Evolutionary conservation across 2,329 filamentous ascomycete species (phyloP).

Genomic region (Zasmidium cellare): DNA sequence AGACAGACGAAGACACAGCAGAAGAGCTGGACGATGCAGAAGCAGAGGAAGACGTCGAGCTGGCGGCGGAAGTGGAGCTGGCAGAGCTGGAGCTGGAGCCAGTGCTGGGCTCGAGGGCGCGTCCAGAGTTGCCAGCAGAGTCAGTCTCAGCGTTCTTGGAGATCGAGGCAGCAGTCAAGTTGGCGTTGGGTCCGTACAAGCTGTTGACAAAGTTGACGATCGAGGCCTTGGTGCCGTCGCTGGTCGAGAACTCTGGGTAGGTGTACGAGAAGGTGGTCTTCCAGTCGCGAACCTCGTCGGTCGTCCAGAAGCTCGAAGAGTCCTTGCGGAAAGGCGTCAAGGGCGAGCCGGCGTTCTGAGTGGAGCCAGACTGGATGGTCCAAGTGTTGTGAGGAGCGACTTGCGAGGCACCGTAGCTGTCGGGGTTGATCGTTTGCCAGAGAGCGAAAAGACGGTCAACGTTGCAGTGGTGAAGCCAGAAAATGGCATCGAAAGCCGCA

Average conservation of each 20-base stretch:
- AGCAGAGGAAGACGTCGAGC: slow-evolving; percentile 1
- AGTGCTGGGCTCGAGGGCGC: not conserved
- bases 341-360: slow-evolving; percentile 33
- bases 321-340: slow-evolving; percentile 62
- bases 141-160: slow-evolving; percentile 12
- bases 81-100: not conserved
- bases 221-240: slow-evolving; percentile 47
- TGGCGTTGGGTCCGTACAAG: slow-evolving; percentile 53
- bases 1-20: not conserved
- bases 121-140: not conserved
- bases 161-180: slow-evolving; percentile 11
- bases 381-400: slow-evolving; percentile 59
- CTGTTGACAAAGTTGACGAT: slow-evolving; percentile 52
- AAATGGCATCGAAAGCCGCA: slow-evolving; percentile 73
- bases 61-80: too few relatives aligned
- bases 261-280: slow-evolving; percentile 69
- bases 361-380: slow-evolving; percentile 56
- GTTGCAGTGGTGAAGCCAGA: slow-evolving; percentile 74
- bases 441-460: slow-evolving; percentile 74
- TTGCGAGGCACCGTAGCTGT: slow-evolving; percentile 64
- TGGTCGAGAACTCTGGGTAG: slow-evolving; percentile 64
- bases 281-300: slow-evolving; percentile 63
- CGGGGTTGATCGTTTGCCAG: slow-evolving; percentile 73
- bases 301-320: slow-evolving; percentile 65
- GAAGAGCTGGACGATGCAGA: not conserved